phyloP scores from a whole-genome alignment of 805 yeast species.

The Candida tibetensis region DNA sequence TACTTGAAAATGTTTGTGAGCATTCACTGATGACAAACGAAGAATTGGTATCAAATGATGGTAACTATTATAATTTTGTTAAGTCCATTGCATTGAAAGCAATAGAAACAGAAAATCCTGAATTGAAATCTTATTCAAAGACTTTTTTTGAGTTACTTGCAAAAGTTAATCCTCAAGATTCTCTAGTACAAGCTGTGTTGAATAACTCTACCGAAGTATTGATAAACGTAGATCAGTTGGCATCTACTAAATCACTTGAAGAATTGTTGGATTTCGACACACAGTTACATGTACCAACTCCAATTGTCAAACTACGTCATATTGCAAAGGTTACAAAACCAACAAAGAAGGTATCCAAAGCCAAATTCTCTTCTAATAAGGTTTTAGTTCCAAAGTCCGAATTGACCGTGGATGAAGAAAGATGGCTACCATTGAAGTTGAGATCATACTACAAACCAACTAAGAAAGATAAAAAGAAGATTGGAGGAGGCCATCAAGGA shows the following conservation, averaged over 20 bases:
- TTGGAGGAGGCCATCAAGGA: conserved; percentile 15
- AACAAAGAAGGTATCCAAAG: conserved; percentile 22
- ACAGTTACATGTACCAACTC: background rate
- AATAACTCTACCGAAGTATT: conserved; percentile 18
- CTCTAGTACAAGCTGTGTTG: conserved; percentile 21
- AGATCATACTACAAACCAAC: conserved; percentile 81
- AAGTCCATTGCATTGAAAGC: conserved; percentile 32
- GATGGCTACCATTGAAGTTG: conserved; percentile 90
- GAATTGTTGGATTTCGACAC: conserved; percentile 21
- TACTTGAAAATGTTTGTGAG: background rate
- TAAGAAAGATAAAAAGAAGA: conserved; percentile 47
- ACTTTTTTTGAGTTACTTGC: conserved; percentile 20
- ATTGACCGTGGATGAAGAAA: conserved; percentile 51
- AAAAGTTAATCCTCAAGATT: conserved; percentile 21
- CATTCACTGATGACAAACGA: background rate
- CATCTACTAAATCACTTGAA: conserved; percentile 20
- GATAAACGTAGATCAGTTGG: conserved; percentile 17
- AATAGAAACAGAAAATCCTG: conserved; percentile 12
- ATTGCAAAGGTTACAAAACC: conserved; percentile 13
- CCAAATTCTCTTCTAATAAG: conserved; percentile 29
- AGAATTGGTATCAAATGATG: conserved; percentile 4
- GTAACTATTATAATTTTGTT: conserved; percentile 23
- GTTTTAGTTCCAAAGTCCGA: conserved; percentile 24
- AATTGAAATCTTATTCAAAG: conserved; percentile 11
- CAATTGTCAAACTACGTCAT: background rate